Base-by-base conservation (phyloP, 148 eudicot genomes). In the Rhododendron simsii region DNA sequence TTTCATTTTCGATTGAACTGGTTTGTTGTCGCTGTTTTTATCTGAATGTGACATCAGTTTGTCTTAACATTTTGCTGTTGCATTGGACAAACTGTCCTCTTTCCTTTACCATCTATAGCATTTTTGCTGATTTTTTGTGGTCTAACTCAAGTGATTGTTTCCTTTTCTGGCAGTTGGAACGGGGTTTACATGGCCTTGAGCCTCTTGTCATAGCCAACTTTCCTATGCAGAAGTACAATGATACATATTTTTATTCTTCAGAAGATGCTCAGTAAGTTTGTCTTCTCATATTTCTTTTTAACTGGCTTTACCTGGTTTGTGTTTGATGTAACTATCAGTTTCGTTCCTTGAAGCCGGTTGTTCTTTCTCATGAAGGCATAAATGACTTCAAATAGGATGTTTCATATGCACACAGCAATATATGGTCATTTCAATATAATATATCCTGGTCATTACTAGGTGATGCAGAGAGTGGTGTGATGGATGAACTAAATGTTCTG, bases 111-210 rank as follows among this genome's bases (percentile, higher is more conserved):
- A 81, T 73, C 12, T 50, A 39, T 82, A 53, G 74, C 51, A 23
- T 37, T 28, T 20, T 28, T 20, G 12, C 47, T 79, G 39, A 2
- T 47, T 30, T 39, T 51, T 65, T 53, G n/a, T 20, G 35, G 44
- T 57, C 83, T 51, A 41, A 71, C 41, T 4, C 39, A 71, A 76
- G 26, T 76, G 51, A 26, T 53, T 76, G 67, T 51, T 83, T 23
- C 16, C 59, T 86, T 71, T 80, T 67, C 47, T 90, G 85, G 57
- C 90, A 96, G 99, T 78, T 95, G 94, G 99, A 96, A 85, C 81
- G 98, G 50, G 98, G 98, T 82, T 82, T 92, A 48, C 94, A 91
- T 87, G 98, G 98, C 74, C 91, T 93, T 84, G 98, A 95, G 86
- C 94, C 91, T 85, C 90, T 90, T 41, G 91, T 89, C 7, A 88